Conservation (phyloP, 2,329 filamentous ascomycete genomes). For the Diplodia intermedia region DNA sequence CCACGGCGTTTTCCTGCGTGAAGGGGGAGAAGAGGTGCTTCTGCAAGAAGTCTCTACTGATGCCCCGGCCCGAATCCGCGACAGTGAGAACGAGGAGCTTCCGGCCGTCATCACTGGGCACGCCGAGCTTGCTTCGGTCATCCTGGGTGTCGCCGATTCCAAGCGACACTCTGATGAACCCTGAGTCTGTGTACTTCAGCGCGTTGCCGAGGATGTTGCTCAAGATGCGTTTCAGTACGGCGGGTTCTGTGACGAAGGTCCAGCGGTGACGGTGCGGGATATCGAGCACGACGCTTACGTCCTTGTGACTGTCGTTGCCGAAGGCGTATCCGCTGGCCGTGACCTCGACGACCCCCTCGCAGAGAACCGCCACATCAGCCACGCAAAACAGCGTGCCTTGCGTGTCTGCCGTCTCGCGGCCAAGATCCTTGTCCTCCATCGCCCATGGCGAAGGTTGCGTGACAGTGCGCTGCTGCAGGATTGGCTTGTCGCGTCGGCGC, state of each 20-base stretch:
- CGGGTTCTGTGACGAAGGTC: slow-evolving; percentile 46
- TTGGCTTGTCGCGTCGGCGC: slow-evolving; percentile 35
- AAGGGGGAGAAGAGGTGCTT: slow-evolving; percentile 49
- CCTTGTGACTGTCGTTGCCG: background rate
- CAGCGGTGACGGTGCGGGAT: slow-evolving; percentile 8
- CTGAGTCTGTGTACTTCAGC: slow-evolving; percentile 48
- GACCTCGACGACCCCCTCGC: slow-evolving; percentile 28
- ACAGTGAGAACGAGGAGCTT: slow-evolving; percentile 41
- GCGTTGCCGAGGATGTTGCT: slow-evolving; percentile 52
- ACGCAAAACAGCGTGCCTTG: background rate
- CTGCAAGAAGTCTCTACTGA: slow-evolving; percentile 49
- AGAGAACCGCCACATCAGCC: slow-evolving; percentile 11
- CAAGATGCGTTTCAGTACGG: slow-evolving; percentile 40
- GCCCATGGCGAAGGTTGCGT: background rate
- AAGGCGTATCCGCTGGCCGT: slow-evolving; percentile 16
- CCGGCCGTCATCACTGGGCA: slow-evolving; percentile 34
- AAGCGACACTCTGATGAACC: slow-evolving; percentile 48
- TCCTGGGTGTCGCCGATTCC: slow-evolving; percentile 38
- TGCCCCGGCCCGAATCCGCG: slow-evolving; percentile 49
- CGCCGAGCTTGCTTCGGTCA: background rate
- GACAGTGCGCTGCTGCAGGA: background rate
- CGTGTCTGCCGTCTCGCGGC: background rate
- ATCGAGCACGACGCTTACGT: slow-evolving; percentile 20
- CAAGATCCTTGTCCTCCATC: slow-evolving; percentile 3
- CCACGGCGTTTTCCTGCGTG: slow-evolving; percentile 49